Conservation (phyloP, 768 basidiomycete genomes). For the Trametes cubensis region DNA sequence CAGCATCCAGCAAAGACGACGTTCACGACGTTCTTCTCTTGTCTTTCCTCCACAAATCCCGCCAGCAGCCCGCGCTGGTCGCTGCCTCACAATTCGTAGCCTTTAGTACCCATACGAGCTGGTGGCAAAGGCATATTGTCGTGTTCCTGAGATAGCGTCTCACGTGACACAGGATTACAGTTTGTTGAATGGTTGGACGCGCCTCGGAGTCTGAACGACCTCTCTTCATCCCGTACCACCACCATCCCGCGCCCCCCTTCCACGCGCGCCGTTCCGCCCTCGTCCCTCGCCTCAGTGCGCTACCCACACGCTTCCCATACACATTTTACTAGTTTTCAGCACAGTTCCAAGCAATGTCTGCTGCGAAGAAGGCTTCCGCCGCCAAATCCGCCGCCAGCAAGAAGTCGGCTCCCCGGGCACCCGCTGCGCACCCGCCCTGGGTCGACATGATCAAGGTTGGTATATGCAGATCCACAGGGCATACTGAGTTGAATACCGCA, state of each 20-base stretch:
- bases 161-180: conserved; percentile 40
- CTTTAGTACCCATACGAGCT: not conserved
- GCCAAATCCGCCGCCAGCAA: conserved; percentile 51
- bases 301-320: conserved; percentile 22
- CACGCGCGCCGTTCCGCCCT: conserved; percentile 26
- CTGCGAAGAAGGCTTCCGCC: conserved; percentile 41
- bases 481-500: not conserved
- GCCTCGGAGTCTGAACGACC: conserved; percentile 39
- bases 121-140: conserved; percentile 17
- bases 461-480: conserved; percentile 11
- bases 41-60: conserved; percentile 8
- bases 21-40: conserved; percentile 11
- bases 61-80: not conserved
- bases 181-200: conserved; percentile 39
- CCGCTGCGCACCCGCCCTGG: conserved; percentile 59
- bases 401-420: conserved; percentile 46
- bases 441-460: conserved; percentile 80
- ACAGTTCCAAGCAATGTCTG: conserved; percentile 41
- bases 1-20: conserved; percentile 11
- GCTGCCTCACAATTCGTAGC: conserved; percentile 4
- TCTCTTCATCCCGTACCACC: conserved; percentile 47
- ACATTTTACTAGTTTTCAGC: conserved; percentile 32
- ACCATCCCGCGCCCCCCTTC: conserved; percentile 43
- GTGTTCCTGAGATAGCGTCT: conserved; percentile 30
- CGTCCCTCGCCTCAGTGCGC: conserved; percentile 24